These are phyloP conservation scores for Meyerozyma sp. DNA, from an alignment of 1,139 yeast genomes.

Conservation along the genomic window DNA sequence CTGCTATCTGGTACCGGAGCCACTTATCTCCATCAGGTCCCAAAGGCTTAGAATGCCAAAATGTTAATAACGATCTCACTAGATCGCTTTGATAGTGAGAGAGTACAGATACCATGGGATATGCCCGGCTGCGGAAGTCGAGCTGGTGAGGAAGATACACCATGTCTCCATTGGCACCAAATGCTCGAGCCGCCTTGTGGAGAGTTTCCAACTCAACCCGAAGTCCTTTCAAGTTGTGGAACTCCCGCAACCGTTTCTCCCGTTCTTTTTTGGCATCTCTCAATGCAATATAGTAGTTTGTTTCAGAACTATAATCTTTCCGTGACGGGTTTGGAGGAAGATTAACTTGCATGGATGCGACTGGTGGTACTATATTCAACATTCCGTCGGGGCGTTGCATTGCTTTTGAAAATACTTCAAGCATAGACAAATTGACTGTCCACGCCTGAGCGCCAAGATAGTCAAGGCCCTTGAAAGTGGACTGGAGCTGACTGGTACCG, in stretches of 20 bases:
- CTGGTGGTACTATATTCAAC: slow-evolving; percentile 23
- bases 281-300: slow-evolving; percentile 4
- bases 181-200: slow-evolving; percentile 20
- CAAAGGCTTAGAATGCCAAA: slow-evolving; percentile 34
- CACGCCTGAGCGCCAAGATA: slow-evolving; percentile 28
- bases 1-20: slow-evolving; percentile 39
- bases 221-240: slow-evolving; percentile 13
- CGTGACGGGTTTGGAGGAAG: slow-evolving; percentile 5
- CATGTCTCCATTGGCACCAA: slow-evolving; percentile 28
- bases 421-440: slow-evolving; percentile 28
- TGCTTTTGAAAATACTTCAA: slow-evolving; percentile 17
- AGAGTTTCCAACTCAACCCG: slow-evolving; percentile 20
- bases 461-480: slow-evolving; percentile 26
- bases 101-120: slow-evolving; percentile 33
- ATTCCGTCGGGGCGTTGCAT: slow-evolving; percentile 21
- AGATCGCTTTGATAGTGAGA: slow-evolving; percentile 36
- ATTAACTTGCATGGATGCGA: slow-evolving; percentile 2
- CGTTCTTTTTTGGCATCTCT: slow-evolving; percentile 3
- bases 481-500: slow-evolving; percentile 27
- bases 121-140: slow-evolving; percentile 22
- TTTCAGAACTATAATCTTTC: slow-evolving; percentile 4
- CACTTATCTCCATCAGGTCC: slow-evolving; percentile 33
- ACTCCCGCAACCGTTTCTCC: slow-evolving; percentile 6
- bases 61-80: slow-evolving; percentile 29
- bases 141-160: slow-evolving; percentile 33